Conservation (phyloP, 208 protist species). For the Trichomonas gallinae region DNA sequence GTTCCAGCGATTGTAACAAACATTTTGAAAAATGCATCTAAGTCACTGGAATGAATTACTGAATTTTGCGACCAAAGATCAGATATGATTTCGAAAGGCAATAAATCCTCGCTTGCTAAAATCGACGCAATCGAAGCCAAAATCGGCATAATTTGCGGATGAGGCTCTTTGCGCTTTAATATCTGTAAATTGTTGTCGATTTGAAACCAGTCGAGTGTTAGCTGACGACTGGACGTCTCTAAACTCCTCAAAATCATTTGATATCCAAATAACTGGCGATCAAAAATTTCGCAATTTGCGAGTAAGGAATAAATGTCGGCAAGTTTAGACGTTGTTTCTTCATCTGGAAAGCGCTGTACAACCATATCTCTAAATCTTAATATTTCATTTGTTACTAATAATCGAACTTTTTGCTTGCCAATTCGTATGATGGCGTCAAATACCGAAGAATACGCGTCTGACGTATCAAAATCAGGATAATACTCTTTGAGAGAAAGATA, state of each 20-base stretch:
- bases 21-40: neutral
- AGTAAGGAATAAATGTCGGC: neutral
- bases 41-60: neutral
- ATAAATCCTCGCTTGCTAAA: neutral
- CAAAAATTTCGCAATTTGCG: neutral
- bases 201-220: neutral
- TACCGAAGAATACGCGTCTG: neutral
- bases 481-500: neutral
- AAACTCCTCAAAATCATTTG: neutral
- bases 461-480: neutral
- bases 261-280: neutral
- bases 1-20: neutral
- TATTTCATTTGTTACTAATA: neutral
- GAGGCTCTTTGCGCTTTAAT: neutral
- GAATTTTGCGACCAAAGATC: neutral
- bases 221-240: neutral
- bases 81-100: neutral
- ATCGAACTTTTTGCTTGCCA: neutral
- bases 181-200: neutral
- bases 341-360: neutral
- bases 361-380: neutral
- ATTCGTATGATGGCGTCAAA: neutral
- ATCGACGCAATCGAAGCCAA: neutral
- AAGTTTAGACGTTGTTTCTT: neutral
- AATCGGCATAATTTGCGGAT: neutral